Conservation (phyloP, 1,284 basidiomycete species). For the Clitocybe nebularis region DNA sequence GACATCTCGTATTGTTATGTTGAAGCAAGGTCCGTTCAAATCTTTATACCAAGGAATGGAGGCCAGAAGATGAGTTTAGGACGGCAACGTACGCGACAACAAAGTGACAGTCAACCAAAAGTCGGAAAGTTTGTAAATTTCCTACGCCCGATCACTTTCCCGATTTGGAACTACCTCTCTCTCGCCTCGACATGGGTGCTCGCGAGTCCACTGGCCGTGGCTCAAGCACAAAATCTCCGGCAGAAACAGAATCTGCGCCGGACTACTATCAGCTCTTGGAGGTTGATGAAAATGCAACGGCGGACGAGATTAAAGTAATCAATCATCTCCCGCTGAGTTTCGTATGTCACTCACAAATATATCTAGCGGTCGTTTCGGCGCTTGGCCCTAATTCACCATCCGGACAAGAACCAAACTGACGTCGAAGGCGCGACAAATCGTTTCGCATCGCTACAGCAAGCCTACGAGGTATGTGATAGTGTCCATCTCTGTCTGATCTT, state of each 20-base stretch:
- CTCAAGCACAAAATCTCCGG: slow-evolving; percentile 18
- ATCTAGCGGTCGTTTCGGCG: slow-evolving; percentile 75
- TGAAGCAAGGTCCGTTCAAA: too few relatives aligned
- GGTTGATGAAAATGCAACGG: slow-evolving; percentile 74
- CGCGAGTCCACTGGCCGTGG: slow-evolving; percentile 52
- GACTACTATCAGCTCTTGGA: slow-evolving; percentile 84
- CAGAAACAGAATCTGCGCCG: slow-evolving; percentile 25
- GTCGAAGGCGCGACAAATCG: slow-evolving; percentile 84
- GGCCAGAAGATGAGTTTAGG: neutral
- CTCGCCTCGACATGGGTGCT: slow-evolving; percentile 56
- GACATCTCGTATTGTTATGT: slow-evolving; percentile 42
- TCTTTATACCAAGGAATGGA: too few relatives aligned
- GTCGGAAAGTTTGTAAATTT: neutral
- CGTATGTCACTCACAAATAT: slow-evolving; percentile 11
- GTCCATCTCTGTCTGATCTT: slow-evolving; percentile 1
- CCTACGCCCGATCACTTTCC: slow-evolving; percentile 14
- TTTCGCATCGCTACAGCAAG: slow-evolving; percentile 89
- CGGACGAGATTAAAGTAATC: slow-evolving; percentile 83
- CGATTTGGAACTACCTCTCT: slow-evolving; percentile 5
- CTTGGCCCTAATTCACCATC: slow-evolving; percentile 83
- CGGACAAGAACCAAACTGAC: slow-evolving; percentile 84
- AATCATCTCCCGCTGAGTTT: neutral
- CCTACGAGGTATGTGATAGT: slow-evolving; percentile 77
- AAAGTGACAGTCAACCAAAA: slow-evolving; percentile 1
- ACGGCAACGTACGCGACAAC: neutral